These are phyloP conservation scores for Pulveroboletus sp. DNA, from an alignment of 768 basidiomycete genomes.

Conservation along the genomic window DNA sequence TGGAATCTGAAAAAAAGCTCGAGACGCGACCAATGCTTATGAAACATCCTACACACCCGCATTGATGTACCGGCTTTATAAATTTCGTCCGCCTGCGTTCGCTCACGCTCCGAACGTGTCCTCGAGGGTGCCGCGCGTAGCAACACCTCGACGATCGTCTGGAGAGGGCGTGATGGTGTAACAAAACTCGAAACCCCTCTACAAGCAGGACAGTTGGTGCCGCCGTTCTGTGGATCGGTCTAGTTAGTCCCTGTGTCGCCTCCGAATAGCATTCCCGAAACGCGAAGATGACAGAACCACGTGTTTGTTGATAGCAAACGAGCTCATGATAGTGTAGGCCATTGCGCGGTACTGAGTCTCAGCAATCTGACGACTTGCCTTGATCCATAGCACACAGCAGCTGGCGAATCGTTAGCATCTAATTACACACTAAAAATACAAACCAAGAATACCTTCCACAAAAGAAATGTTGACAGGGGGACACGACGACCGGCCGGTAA, in stretches of 20 bases:
- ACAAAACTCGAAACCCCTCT: constrained; percentile 67
- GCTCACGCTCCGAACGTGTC: constrained; percentile 65
- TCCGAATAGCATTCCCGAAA: neutral
- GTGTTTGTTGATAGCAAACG: neutral
- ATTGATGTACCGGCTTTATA: constrained; percentile 62
- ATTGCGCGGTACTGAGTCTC: constrained; percentile 2
- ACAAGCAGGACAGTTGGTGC: constrained; percentile 81
- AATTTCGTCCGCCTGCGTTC: constrained; percentile 78
- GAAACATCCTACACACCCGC: constrained; percentile 46
- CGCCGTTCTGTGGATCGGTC: constrained; percentile 60
- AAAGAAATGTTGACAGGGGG: constrained; percentile 88
- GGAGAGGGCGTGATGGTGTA: constrained; percentile 69
- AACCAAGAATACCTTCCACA: constrained; percentile 68
- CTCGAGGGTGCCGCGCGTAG: constrained; percentile 69
- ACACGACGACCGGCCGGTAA: constrained; percentile 78
- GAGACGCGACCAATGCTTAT: neutral
- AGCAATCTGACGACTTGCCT: constrained; percentile 49
- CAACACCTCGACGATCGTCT: constrained; percentile 69
- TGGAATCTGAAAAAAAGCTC: constrained; percentile 54
- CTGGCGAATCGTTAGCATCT: constrained; percentile 52
- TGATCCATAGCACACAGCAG: constrained; percentile 81
- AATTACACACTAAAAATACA: neutral
- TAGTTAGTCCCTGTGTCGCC: constrained; percentile 9
- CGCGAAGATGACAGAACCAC: neutral
- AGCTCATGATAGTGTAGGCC: neutral